Percentiles rank a stretch among this genome's conserved stretches.
Evolutionary conservation across 495 filamentous ascomycete genomes (phyloP).

Genomic region (Polyplosphaeria fusca): DNA sequence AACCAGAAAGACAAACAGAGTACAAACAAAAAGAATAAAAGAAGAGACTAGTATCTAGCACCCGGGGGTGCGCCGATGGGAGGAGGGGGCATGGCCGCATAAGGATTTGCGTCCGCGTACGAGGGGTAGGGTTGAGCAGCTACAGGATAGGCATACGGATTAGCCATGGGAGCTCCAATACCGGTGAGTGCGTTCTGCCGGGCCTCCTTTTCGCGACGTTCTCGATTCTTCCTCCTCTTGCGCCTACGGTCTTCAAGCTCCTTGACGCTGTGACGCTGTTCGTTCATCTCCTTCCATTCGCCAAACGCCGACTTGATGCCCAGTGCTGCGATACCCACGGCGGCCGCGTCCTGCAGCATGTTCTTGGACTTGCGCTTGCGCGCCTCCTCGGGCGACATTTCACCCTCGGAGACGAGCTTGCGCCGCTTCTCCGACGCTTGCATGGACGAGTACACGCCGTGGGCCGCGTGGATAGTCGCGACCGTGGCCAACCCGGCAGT

Average conservation of each 20-base stretch:
- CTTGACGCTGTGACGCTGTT: constrained; percentile 54
- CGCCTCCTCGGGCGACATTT: constrained; percentile 70
- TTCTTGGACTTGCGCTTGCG: constrained; percentile 71
- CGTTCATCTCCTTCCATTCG: constrained; percentile 67
- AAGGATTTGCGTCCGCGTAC: constrained; percentile 39
- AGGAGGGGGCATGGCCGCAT: constrained; percentile 37
- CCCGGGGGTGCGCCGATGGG: constrained; percentile 35
- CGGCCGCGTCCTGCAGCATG: constrained; percentile 69
- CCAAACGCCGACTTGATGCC: constrained; percentile 79
- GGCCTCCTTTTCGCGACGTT: constrained; percentile 29
- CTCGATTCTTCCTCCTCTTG: constrained; percentile 36
- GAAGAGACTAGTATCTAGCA: constrained; percentile 30
- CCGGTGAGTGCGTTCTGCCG: constrained; percentile 26
- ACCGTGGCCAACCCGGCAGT: constrained; percentile 81
- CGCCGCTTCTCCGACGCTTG: constrained; percentile 68
- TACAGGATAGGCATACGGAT: constrained; percentile 34
- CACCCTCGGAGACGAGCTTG: constrained; percentile 67
- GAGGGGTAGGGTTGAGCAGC: constrained; percentile 29
- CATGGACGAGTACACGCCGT: constrained; percentile 72
- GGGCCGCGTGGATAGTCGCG: constrained; percentile 84
- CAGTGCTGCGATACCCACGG: constrained; percentile 77
- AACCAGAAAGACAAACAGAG: not conserved
- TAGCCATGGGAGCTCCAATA: constrained; percentile 18
- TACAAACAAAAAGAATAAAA: not conserved
- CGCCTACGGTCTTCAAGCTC: constrained; percentile 51